Evolutionary conservation across 139 green algal species (phyloP).

Genomic region (Picochlorum sp.): DNA sequence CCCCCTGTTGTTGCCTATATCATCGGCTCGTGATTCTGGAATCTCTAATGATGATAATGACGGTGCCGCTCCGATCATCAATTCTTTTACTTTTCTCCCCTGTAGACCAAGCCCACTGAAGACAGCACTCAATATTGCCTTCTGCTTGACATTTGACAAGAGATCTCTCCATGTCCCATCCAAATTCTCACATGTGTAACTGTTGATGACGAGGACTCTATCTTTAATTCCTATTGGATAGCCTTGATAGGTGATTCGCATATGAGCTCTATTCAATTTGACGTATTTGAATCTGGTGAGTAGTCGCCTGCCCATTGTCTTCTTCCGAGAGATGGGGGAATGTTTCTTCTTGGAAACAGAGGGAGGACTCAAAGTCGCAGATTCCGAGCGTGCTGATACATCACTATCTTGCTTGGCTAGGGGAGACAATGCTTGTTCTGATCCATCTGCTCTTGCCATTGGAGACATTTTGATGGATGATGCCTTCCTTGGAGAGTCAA

Average conservation of each 20-base stretch:
- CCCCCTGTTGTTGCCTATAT: not conserved
- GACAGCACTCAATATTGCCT: conserved; percentile 52
- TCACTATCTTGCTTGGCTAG: not conserved
- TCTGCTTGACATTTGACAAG: conserved; percentile 66
- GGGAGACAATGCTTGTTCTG: not conserved
- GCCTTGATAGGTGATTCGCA: conserved; percentile 54
- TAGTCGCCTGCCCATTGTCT: not conserved
- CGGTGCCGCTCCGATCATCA: not conserved
- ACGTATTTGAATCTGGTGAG: conserved; percentile 59
- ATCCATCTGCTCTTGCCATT: not conserved
- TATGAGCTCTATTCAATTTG: conserved; percentile 65
- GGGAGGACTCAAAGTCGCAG: not conserved
- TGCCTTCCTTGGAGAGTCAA: not conserved
- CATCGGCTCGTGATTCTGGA: not conserved
- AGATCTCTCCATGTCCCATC: conserved; percentile 63
- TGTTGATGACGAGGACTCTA: conserved; percentile 66
- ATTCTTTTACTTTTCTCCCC: conserved; percentile 58
- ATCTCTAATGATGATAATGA: not conserved
- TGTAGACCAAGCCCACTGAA: conserved; percentile 60
- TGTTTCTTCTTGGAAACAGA: too few relatives aligned
- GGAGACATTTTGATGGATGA: not conserved
- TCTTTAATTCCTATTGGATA: conserved; percentile 47
- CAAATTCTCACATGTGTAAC: conserved; percentile 54
- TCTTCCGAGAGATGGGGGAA: not conserved
- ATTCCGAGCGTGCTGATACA: not conserved